Evolutionary conservation across 441 rosid genomes (phyloP), one percentile per base, ranked within the genome.

Genomic region (Cnidoscolus chayamansa): DNA sequence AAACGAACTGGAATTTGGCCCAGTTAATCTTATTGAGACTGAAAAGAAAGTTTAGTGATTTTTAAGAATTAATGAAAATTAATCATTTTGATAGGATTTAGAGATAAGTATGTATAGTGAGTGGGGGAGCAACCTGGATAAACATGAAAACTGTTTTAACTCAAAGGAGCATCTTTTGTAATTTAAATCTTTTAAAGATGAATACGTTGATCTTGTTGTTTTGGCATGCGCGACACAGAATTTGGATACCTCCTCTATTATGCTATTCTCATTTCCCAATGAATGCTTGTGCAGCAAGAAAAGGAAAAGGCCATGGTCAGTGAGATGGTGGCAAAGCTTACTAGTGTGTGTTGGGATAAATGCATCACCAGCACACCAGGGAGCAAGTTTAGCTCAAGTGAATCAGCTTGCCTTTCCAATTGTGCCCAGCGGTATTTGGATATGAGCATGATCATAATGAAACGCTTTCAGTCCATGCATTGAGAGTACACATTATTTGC

Each of bases 301-400:
- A 85, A 89, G 81, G 91, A 94, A 65, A 92, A 81, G 62, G 97
- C 97, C 1, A 86, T 86, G 96, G 83, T 86, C 43, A 86, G 86
- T 32, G 95, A 92, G 84, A 80, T 85, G 89, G 87, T 94, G 72
- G 84, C 92, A 16, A 90, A 90, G 84, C 85, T 92, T 47, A 92
- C 97, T 1, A 88, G 86, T 45, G 80, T 70, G 16, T 94, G 97
- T 76, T 94, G 97, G 97, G 97, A 94, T 81, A 94, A 94, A 55
- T 94, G 98, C 75, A 80, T 94, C 40, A 89, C 92, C 0, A 72
- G 94, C 19, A 77, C 93, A 10, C 95, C 97, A 15, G 97, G 97
- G 71, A 90, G 88, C 82, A 94, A 94, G 80, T 89, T 94, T 85
- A 92, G 97, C 84, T 94, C 97, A 7, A 83, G 92, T 17, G 97